phyloP scores from a whole-genome alignment of 441 rosid species.

The Metrosideros polymorpha region DNA sequence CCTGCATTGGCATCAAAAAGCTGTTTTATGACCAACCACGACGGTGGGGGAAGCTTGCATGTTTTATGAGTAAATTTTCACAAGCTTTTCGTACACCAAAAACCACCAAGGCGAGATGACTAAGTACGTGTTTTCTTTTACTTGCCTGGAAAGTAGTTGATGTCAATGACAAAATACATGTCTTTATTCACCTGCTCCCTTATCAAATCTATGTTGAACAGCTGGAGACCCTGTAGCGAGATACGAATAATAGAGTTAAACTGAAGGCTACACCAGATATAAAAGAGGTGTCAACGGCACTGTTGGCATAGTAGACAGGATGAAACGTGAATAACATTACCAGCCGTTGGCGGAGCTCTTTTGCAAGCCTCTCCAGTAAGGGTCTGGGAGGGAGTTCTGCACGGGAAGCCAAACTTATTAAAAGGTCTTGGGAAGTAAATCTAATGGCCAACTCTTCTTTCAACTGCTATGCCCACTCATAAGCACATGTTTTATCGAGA shows the following conservation, averaged over 20 bases:
- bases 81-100: background rate
- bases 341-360: slow-evolving; percentile 68
- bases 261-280: background rate
- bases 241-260: background rate
- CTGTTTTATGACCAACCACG: background rate
- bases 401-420: background rate
- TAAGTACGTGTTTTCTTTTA: background rate
- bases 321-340: slow-evolving; percentile 14
- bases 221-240: slow-evolving; percentile 52
- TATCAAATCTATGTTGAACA: slow-evolving; percentile 91
- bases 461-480: background rate
- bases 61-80: background rate
- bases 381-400: slow-evolving; percentile 87
- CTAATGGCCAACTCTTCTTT: background rate
- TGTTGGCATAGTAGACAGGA: background rate
- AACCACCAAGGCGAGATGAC: background rate
- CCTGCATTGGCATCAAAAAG: slow-evolving; percentile 30
- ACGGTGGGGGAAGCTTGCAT: background rate
- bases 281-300: background rate
- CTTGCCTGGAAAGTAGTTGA: slow-evolving; percentile 76
- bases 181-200: slow-evolving; percentile 72
- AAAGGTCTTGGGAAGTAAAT: background rate
- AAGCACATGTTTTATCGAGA: background rate
- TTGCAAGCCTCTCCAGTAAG: slow-evolving; percentile 72
- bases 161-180: slow-evolving; percentile 70